Evolutionary conservation across 108 stramenopile genomes (phyloP).

Genomic region (Halocafeteria seosinensis): DNA sequence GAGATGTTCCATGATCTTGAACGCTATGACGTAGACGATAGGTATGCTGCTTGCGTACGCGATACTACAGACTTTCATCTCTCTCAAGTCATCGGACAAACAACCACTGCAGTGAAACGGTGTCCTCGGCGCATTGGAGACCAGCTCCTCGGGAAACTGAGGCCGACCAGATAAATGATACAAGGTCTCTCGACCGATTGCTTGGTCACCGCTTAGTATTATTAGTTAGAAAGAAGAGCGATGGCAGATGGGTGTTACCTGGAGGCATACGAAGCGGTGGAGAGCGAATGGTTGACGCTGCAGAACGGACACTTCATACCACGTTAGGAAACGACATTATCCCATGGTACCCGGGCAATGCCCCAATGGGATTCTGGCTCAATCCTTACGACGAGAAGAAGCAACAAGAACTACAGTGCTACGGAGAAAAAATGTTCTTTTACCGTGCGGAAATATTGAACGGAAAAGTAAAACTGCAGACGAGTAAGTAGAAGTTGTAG

Average conservation of each 20-base stretch:
- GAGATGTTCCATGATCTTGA: neutral
- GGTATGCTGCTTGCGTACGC: neutral
- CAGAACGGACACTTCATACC: neutral
- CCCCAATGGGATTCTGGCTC: neutral
- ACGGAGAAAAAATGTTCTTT: neutral
- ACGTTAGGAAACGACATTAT: neutral
- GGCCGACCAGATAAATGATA: neutral
- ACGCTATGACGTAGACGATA: neutral
- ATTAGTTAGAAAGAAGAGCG: neutral
- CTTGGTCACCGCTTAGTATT: neutral
- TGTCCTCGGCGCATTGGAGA: neutral
- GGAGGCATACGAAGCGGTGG: neutral
- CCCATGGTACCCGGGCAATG: neutral
- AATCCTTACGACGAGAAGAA: neutral
- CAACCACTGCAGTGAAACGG: neutral
- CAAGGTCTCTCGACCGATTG: neutral
- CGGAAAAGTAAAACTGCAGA: neutral
- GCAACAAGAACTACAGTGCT: neutral
- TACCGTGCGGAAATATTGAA: neutral
- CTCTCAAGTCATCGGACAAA: neutral
- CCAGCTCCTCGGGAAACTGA: neutral
- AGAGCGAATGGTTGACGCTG: neutral
- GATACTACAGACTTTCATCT: neutral
- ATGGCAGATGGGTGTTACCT: neutral
- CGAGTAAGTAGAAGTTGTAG: neutral